Evolutionary conservation across 164 flowering plant genomes (phyloP).

Genomic region (Pachysandra terminalis): DNA sequence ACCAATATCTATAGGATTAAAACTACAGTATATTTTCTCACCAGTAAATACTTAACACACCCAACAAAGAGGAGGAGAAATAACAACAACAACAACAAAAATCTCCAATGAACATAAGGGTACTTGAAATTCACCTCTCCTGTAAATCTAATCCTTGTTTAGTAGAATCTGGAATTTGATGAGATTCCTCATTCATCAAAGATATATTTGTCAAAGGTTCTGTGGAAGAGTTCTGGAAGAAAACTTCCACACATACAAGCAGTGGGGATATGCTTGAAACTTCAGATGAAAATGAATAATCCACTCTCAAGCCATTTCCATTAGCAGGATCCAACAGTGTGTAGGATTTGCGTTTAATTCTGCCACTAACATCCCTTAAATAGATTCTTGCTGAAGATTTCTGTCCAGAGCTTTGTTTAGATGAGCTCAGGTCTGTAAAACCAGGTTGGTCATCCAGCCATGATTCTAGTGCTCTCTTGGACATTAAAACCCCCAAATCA

Average conservation of each 20-base stretch:
- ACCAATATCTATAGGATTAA: not conserved
- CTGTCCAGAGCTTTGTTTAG: constrained; percentile 26
- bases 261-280: constrained; percentile 59
- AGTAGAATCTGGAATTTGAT: constrained; percentile 31
- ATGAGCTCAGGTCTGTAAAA: constrained; percentile 30
- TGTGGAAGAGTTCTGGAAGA: constrained; percentile 55
- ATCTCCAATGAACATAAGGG: not conserved
- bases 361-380: constrained; percentile 49
- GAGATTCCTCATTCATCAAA: constrained; percentile 59
- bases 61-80: not conserved
- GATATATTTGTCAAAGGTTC: constrained; percentile 46
- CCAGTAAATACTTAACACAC: not conserved
- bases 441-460: constrained; percentile 80
- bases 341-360: constrained; percentile 51
- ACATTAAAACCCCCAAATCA: constrained; percentile 57
- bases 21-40: not conserved
- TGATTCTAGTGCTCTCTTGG: constrained; percentile 66
- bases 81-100: not conserved
- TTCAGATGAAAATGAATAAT: constrained; percentile 79
- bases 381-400: constrained; percentile 69
- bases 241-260: constrained; percentile 61
- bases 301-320: constrained; percentile 83
- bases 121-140: constrained; percentile 45
- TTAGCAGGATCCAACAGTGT: constrained; percentile 65
- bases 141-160: constrained; percentile 28